These are phyloP conservation scores for Penicillium sp. DNA, from an alignment of 2,329 filamentous ascomycete genomes.

Conservation along the genomic window DNA sequence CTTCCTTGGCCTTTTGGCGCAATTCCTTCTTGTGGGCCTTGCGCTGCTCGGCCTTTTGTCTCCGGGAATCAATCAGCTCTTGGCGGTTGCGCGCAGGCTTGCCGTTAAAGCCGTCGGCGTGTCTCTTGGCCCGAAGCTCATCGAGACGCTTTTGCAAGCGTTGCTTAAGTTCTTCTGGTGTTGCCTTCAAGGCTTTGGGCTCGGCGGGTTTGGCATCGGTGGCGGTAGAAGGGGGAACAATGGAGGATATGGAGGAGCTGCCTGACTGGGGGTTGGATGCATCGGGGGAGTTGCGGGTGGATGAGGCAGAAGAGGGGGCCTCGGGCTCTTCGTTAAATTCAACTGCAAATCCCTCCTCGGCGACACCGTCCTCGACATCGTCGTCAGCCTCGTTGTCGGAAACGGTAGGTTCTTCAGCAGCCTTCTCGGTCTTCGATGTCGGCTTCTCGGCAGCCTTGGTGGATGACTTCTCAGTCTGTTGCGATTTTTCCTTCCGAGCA, in stretches of 20 bases:
- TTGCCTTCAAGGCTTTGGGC: slow-evolving; percentile 66
- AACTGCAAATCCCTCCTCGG: slow-evolving; percentile 53
- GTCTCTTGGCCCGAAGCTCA: slow-evolving; percentile 78
- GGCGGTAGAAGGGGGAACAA: slow-evolving; percentile 49
- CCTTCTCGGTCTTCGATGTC: slow-evolving; percentile 22
- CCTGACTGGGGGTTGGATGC: slow-evolving; percentile 52
- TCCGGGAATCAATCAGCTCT: slow-evolving; percentile 86
- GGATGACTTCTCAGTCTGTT: slow-evolving; percentile 29
- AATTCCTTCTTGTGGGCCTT: slow-evolving; percentile 88
- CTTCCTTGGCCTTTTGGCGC: slow-evolving; percentile 73
- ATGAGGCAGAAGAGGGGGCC: slow-evolving; percentile 45
- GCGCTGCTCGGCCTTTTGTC: slow-evolving; percentile 82
- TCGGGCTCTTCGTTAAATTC: slow-evolving; percentile 48
- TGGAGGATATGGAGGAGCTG: slow-evolving; percentile 70
- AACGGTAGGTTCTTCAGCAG: slow-evolving; percentile 22
- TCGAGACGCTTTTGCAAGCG: slow-evolving; percentile 83
- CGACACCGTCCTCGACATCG: slow-evolving; percentile 41
- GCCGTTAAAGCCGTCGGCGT: slow-evolving; percentile 81
- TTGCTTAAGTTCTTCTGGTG: slow-evolving; percentile 73
- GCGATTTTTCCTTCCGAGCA: slow-evolving; percentile 36
- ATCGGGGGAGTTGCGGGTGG: slow-evolving; percentile 64
- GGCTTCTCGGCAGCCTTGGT: slow-evolving; percentile 25
- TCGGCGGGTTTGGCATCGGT: slow-evolving; percentile 33
- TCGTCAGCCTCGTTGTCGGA: slow-evolving; percentile 31
- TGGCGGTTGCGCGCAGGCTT: slow-evolving; percentile 82